phyloP scores from a whole-genome alignment of 768 basidiomycete species.

The Boletus rufocinnamomeus region DNA sequence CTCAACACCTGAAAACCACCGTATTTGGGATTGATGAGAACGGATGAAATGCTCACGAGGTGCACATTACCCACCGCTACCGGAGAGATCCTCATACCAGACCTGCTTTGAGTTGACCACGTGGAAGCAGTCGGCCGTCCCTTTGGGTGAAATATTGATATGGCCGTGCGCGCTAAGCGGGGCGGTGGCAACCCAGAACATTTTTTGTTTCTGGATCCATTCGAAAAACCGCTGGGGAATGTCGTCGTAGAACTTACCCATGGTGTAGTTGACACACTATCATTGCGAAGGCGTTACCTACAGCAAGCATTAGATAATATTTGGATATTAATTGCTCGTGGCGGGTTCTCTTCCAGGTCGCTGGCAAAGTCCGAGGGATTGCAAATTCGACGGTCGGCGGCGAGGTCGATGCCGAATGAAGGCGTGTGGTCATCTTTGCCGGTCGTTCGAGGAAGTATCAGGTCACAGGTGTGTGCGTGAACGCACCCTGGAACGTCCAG shows the following conservation, averaged over 20 bases:
- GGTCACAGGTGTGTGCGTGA: too few species aligned
- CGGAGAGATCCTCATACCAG: constrained; percentile 74
- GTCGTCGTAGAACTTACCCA: constrained; percentile 60
- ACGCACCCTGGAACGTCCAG: too few species aligned
- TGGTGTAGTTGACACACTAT: constrained; percentile 23
- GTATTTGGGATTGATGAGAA: background rate
- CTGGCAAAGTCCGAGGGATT: background rate
- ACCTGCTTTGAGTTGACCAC: constrained; percentile 54
- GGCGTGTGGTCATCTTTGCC: too few species aligned
- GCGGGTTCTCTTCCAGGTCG: too few species aligned
- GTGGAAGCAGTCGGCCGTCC: constrained; percentile 63
- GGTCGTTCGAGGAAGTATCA: too few species aligned
- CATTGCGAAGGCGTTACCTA: background rate
- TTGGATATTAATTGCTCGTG: background rate
- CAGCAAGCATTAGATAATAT: background rate
- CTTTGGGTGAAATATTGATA: constrained; percentile 71
- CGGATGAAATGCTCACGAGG: background rate
- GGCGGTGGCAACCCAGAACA: constrained; percentile 74
- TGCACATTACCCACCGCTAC: constrained; percentile 50
- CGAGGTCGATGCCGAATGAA: too few species aligned
- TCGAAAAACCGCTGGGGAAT: constrained; percentile 53
- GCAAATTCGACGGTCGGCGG: too few species aligned
- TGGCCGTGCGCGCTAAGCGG: constrained; percentile 59
- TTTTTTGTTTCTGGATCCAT: constrained; percentile 63
- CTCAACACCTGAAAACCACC: constrained; percentile 46